A percentile compares a stretch with the other conserved stretches of the same genome.
phyloP scores from a whole-genome alignment of 1,284 basidiomycete genomes.

The Rhodofomes roseus region DNA sequence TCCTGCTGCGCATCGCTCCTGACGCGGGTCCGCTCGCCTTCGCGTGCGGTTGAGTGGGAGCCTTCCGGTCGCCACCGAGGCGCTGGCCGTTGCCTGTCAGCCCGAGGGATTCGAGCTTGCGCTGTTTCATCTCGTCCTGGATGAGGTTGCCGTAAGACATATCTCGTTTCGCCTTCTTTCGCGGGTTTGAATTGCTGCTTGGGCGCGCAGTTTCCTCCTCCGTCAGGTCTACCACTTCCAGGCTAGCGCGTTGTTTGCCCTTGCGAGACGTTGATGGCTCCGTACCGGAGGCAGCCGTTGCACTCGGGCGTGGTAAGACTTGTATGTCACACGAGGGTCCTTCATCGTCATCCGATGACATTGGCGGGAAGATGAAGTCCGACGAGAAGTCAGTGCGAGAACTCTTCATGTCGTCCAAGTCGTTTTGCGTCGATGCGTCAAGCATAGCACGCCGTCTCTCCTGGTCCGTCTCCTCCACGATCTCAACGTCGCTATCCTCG shows the following conservation, averaged over 20 bases:
- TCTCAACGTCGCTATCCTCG: conserved; percentile 31
- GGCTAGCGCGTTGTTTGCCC: background rate
- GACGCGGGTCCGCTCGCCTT: background rate
- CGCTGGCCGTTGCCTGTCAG: conserved; percentile 15
- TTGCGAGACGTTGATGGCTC: background rate
- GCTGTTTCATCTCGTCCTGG: conserved; percentile 40
- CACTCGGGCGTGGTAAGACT: background rate
- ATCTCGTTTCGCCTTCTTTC: conserved; percentile 11
- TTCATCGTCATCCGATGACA: background rate
- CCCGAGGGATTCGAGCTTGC: conserved; percentile 47
- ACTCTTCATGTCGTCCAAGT: conserved; percentile 33
- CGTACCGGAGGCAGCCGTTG: background rate
- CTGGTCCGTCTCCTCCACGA: conserved; percentile 49
- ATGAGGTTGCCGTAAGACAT: conserved; percentile 36
- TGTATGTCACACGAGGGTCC: conserved; percentile 3
- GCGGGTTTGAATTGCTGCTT: background rate
- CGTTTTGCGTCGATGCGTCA: conserved; percentile 36
- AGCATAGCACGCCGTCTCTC: conserved; percentile 49
- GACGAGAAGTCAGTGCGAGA: conserved; percentile 42
- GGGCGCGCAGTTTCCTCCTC: background rate
- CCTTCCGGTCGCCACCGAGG: conserved; percentile 7
- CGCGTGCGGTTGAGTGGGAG: background rate
- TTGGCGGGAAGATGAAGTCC: conserved; percentile 41
- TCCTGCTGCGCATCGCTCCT: background rate
- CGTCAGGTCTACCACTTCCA: background rate